These are phyloP conservation scores for Backusella westeae DNA, from an alignment of 192 early-diverging fungal species.

Conservation along the genomic window DNA sequence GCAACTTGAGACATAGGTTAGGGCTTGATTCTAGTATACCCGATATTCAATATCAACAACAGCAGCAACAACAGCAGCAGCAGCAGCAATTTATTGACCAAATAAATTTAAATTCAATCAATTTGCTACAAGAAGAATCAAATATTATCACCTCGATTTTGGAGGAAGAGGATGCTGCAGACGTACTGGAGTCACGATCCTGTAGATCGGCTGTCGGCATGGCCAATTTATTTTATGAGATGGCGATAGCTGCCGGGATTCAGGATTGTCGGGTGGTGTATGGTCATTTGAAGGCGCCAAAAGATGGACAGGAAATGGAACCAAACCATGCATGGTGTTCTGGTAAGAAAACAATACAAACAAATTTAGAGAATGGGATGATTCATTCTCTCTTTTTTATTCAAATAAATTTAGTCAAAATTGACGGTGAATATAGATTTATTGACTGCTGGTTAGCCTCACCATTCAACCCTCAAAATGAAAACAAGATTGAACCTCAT, in stretches of 20 bases:
- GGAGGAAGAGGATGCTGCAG: slow-evolving; percentile 35
- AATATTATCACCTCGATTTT: neutral
- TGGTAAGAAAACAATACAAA: slow-evolving; percentile 4
- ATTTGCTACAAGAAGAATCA: slow-evolving; percentile 11
- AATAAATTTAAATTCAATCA: slow-evolving; percentile 1
- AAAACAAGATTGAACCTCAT: slow-evolving; percentile 13
- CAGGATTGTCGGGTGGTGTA: slow-evolving; percentile 44
- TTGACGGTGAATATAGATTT: slow-evolving; percentile 52
- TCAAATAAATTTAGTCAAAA: slow-evolving; percentile 26
- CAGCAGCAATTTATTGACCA: neutral
- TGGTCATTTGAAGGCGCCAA: slow-evolving; percentile 39
- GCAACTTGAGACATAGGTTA: neutral
- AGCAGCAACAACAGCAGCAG: neutral
- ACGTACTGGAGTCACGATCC: slow-evolving; percentile 34
- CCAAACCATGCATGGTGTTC: slow-evolving; percentile 38
- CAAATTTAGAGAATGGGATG: neutral
- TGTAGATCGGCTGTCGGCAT: slow-evolving; percentile 49
- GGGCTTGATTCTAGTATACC: neutral
- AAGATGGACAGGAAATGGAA: slow-evolving; percentile 6
- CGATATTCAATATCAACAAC: neutral
- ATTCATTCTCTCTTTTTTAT: neutral
- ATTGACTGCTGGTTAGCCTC: slow-evolving; percentile 55
- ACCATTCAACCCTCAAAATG: slow-evolving; percentile 38
- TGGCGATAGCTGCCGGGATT: slow-evolving; percentile 52
- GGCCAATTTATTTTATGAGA: slow-evolving; percentile 50